Percentiles rank a stretch among this genome's conserved stretches.
Conservation (phyloP, 257 asterid species). For the Fraxinus cuspidata region DNA sequence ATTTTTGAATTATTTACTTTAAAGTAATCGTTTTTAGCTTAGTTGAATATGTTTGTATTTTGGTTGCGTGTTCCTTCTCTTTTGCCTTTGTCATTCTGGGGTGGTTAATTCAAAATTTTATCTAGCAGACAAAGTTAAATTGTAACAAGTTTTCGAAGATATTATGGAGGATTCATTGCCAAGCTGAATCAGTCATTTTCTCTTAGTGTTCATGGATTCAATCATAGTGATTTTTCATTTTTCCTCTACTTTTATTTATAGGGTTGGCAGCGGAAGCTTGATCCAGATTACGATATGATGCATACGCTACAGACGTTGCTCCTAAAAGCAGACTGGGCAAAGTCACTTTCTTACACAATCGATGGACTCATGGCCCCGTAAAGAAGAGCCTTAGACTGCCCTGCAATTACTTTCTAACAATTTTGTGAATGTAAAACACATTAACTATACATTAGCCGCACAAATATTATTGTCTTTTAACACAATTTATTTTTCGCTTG, state of each 20-base stretch:
- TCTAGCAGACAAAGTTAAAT: neutral
- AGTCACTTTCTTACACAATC: constrained; percentile 64
- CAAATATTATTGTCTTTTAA: constrained; percentile 6
- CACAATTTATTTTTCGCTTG: constrained; percentile 27
- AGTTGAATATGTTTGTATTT: neutral
- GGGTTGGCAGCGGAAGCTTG: constrained; percentile 86
- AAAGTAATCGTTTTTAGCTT: neutral
- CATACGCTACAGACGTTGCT: constrained; percentile 68
- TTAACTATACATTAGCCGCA: constrained; percentile 31
- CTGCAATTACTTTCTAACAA: constrained; percentile 18
- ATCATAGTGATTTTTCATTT: neutral
- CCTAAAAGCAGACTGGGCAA: constrained; percentile 80
- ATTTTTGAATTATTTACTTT: neutral
- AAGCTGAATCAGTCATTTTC: neutral
- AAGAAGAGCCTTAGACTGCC: constrained; percentile 13
- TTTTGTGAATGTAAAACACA: constrained; percentile 19
- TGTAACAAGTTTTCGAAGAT: neutral
- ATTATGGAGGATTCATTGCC: neutral
- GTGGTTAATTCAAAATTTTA: neutral
- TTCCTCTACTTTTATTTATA: constrained; percentile 12
- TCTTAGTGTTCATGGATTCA: neutral
- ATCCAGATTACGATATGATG: constrained; percentile 82
- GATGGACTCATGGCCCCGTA: constrained; percentile 82
- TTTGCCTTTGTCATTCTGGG: neutral
- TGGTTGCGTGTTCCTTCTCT: neutral